A percentile compares a stretch with the other conserved stretches of the same genome.
These are phyloP conservation scores for Diplodia mutila DNA, from an alignment of 2,329 filamentous ascomycete genomes.

Conservation along the genomic window DNA sequence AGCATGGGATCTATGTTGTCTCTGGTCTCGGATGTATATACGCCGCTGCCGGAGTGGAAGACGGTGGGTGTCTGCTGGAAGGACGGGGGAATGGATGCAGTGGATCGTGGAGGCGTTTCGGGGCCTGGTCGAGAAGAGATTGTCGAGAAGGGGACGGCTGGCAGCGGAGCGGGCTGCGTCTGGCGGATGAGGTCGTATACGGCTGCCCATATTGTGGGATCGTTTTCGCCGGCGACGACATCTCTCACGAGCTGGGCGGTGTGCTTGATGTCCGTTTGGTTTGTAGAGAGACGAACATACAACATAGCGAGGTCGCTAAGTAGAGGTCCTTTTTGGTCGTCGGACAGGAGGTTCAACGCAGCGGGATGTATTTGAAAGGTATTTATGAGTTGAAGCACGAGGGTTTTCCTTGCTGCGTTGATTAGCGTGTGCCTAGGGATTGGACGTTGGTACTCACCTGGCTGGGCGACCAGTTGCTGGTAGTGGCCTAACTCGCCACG, in stretches of 20 bases:
- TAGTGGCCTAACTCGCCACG: not conserved
- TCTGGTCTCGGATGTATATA: slow-evolving; percentile 7
- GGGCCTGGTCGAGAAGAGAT: not conserved
- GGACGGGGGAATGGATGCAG: not conserved
- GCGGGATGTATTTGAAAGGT: not conserved
- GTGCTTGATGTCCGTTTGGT: not conserved
- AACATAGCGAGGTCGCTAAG: not conserved
- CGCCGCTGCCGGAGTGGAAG: slow-evolving; percentile 3
- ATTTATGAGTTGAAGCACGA: not conserved
- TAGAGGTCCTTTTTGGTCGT: not conserved
- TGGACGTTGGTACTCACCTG: not conserved
- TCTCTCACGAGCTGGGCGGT: not conserved
- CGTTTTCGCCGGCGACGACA: not conserved
- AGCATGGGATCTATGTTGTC: slow-evolving; percentile 25
- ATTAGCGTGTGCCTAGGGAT: not conserved
- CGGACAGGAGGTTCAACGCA: not conserved
- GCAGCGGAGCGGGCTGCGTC: not conserved
- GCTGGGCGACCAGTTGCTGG: not conserved
- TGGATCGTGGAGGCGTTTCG: not conserved
- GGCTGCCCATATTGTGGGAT: not conserved
- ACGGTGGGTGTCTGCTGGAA: slow-evolving; percentile 30
- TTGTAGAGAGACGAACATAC: not conserved
- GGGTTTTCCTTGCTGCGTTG: not conserved
- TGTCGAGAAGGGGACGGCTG: not conserved
- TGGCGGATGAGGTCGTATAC: slow-evolving; percentile 5